Evolutionary conservation across 2,329 filamentous ascomycete species (phyloP).

Genomic region (Monilinia fructigena): DNA sequence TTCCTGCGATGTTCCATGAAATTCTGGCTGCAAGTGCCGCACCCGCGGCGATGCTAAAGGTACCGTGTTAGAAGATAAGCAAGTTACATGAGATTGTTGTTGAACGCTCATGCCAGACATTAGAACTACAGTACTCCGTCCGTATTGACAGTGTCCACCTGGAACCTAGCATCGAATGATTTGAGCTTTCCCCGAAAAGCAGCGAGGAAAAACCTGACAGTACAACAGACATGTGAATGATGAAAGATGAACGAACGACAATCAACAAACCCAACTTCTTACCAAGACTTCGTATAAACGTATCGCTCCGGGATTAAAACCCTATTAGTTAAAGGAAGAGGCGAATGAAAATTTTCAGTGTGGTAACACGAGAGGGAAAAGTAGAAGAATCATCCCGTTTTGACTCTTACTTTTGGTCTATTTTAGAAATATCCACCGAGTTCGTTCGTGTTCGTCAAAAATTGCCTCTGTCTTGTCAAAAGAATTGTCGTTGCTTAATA

Average conservation of each 20-base stretch:
- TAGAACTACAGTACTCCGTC: too few relatives aligned
- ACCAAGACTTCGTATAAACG: not conserved
- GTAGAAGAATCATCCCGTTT: not conserved
- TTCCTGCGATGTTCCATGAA: not conserved
- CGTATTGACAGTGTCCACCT: too few relatives aligned
- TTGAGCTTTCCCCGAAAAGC: not conserved
- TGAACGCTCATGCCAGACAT: not conserved
- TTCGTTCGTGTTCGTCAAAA: not conserved
- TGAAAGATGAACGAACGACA: not conserved
- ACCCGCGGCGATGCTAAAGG: not conserved
- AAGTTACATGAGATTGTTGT: not conserved
- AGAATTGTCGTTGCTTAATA: constrained; percentile 1
- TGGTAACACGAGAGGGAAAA: not conserved
- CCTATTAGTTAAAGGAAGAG: not conserved
- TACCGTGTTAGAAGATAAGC: not conserved
- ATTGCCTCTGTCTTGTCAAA: not conserved
- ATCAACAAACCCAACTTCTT: not conserved
- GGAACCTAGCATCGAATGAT: not conserved
- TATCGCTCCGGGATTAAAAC: not conserved
- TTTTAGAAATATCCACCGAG: not conserved
- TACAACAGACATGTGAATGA: not conserved
- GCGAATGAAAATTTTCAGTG: not conserved
- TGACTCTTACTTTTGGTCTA: not conserved
- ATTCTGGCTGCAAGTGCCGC: not conserved
- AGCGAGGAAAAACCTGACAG: not conserved